Evolutionary conservation across 2,329 filamentous ascomycete genomes (phyloP).

Genomic region (Talaromyces albobiverticillius): DNA sequence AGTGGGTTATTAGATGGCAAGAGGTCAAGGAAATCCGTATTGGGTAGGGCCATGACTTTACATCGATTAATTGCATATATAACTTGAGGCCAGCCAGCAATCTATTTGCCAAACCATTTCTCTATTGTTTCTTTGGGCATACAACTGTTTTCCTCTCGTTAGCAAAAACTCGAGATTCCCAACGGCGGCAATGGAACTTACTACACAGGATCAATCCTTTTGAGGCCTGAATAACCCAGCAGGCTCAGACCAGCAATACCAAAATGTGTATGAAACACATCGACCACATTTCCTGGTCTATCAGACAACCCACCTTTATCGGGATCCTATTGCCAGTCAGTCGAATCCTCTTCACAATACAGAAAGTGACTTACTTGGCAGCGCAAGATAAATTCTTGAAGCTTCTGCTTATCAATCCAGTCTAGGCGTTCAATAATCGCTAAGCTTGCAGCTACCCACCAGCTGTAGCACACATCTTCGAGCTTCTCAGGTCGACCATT

Average conservation of each 20-base stretch:
- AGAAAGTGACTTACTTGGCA: constrained; percentile 61
- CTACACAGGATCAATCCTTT: constrained; percentile 85
- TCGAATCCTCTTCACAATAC: neutral
- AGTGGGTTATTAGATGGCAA: constrained; percentile 70
- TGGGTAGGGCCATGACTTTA: neutral
- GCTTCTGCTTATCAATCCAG: constrained; percentile 85
- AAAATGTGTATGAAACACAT: constrained; percentile 95
- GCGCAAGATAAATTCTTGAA: constrained; percentile 76
- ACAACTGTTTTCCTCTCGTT: constrained; percentile 47
- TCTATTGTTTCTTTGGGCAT: constrained; percentile 68
- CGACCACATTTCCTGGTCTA: constrained; percentile 88
- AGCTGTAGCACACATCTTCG: constrained; percentile 97
- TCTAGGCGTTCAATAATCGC: constrained; percentile 83
- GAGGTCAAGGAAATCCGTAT: constrained; percentile 42
- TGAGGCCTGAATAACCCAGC: constrained; percentile 70
- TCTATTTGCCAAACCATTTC: constrained; percentile 51
- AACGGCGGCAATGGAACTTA: constrained; percentile 43
- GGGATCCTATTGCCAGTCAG: constrained; percentile 55
- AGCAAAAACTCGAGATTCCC: constrained; percentile 14
- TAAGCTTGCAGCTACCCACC: constrained; percentile 94
- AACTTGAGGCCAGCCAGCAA: neutral
- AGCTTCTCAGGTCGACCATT: constrained; percentile 94
- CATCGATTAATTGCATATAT: neutral
- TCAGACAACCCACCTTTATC: constrained; percentile 85
- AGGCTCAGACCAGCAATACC: constrained; percentile 85